Percentiles rank a stretch among this genome's conserved stretches.
These are phyloP conservation scores for Paraphaeosphaeria minitans DNA, from an alignment of 2,329 filamentous ascomycete genomes.

Conservation along the genomic window DNA sequence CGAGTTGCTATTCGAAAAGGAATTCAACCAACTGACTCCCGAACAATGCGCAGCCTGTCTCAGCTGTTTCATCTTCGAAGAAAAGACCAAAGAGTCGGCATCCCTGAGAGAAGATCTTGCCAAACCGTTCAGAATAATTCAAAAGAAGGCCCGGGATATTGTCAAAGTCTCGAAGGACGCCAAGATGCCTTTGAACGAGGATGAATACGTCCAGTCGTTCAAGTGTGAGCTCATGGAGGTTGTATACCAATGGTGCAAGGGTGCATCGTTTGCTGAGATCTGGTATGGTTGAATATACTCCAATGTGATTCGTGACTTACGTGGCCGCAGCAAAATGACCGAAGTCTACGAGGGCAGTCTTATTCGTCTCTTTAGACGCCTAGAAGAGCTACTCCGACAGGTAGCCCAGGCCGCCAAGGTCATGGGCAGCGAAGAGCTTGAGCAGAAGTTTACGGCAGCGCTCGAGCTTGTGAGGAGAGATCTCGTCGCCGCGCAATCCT, in stretches of 20 bases:
- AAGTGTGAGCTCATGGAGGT: conserved; percentile 98
- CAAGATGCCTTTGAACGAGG: conserved; percentile 91
- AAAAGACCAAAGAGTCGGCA: conserved; percentile 80
- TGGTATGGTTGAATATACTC: conserved; percentile 67
- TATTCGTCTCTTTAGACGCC: conserved; percentile 91
- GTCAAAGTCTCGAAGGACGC: conserved; percentile 95
- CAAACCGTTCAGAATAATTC: conserved; percentile 85
- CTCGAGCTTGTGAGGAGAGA: conserved; percentile 87
- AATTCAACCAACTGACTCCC: conserved; percentile 93
- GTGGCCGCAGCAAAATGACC: conserved; percentile 85
- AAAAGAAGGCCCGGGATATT: conserved; percentile 82
- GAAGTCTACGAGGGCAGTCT: conserved; percentile 96
- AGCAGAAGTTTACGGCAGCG: conserved; percentile 87
- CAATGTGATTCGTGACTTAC: conserved; percentile 10
- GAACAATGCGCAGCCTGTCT: conserved; percentile 86
- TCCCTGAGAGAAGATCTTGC: conserved; percentile 79
- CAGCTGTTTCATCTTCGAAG: conserved; percentile 96
- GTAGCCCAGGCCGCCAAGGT: conserved; percentile 96
- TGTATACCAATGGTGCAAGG: conserved; percentile 88
- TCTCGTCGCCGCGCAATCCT: conserved; percentile 90
- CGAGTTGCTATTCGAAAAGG: conserved; percentile 93
- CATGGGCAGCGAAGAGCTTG: conserved; percentile 95
- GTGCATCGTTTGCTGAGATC: conserved; percentile 87
- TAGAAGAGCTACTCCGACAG: conserved; percentile 92
- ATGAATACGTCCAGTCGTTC: conserved; percentile 87